A percentile compares a stretch with the other conserved stretches of the same genome.
Evolutionary conservation across 2,329 filamentous ascomycete species (phyloP).

Genomic region (Lachnellula suecica): DNA sequence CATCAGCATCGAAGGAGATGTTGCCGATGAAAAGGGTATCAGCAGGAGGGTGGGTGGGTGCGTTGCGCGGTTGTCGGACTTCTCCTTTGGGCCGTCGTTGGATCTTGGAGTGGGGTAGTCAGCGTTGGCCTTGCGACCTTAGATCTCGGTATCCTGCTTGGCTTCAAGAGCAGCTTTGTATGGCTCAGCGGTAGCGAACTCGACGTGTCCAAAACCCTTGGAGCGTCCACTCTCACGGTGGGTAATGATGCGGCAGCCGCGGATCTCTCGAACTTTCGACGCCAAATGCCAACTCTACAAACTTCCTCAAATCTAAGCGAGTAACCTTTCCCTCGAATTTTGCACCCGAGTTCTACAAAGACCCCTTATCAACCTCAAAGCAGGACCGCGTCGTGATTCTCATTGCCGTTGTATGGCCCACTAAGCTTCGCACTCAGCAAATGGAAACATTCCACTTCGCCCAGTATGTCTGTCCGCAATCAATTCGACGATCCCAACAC

Average conservation of each 20-base stretch:
- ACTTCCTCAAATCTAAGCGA: too few species aligned
- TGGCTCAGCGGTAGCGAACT: slow-evolving; percentile 59
- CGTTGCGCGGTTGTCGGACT: slow-evolving; percentile 49
- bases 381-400: too few species aligned
- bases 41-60: slow-evolving; percentile 58
- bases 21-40: slow-evolving; percentile 74
- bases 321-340: too few species aligned
- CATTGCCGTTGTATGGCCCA: too few species aligned
- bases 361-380: too few species aligned
- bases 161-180: slow-evolving; percentile 63
- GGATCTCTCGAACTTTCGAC: slow-evolving; percentile 64
- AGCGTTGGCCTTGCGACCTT: slow-evolving; percentile 66
- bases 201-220: slow-evolving; percentile 74
- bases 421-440: too few species aligned
- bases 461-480: too few species aligned
- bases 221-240: slow-evolving; percentile 66
- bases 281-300: too few species aligned
- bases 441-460: too few species aligned
- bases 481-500: too few species aligned
- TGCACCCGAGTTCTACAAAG: too few species aligned
- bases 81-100: slow-evolving; percentile 45
- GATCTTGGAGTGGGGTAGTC: slow-evolving; percentile 66
- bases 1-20: slow-evolving; percentile 66
- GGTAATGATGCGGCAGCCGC: slow-evolving; percentile 63
- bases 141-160: slow-evolving; percentile 64